These are phyloP conservation scores for Hirschfeldia incana DNA, from an alignment of 345 rosid species.

Conservation along the genomic window DNA sequence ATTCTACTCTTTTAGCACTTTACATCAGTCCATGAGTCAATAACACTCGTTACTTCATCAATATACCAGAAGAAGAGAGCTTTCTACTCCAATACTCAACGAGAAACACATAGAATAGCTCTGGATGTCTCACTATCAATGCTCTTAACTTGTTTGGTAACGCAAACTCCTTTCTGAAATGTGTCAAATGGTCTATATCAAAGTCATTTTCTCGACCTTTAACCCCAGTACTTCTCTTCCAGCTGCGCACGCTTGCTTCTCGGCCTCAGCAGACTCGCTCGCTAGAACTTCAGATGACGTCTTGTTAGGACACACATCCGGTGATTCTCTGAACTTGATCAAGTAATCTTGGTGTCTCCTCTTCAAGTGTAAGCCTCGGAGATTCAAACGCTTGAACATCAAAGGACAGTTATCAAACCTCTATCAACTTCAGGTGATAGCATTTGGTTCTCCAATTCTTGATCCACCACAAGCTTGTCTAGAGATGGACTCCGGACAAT, in stretches of 20 bases:
- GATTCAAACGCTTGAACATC: too few species aligned
- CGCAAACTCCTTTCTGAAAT: slow-evolving; percentile 79
- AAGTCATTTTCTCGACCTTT: slow-evolving; percentile 48
- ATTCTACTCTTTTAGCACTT: neutral
- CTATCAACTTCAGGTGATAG: too few species aligned
- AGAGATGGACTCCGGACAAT: slow-evolving; percentile 62
- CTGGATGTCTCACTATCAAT: slow-evolving; percentile 79
- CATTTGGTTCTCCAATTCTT: too few species aligned
- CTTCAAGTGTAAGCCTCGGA: too few species aligned
- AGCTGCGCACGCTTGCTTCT: too few species aligned
- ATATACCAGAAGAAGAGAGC: slow-evolving; percentile 28
- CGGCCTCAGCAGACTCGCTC: too few species aligned
- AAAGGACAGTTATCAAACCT: too few species aligned
- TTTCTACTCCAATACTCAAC: slow-evolving; percentile 61
- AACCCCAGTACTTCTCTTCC: too few species aligned
- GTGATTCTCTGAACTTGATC: too few species aligned
- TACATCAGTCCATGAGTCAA: slow-evolving; percentile 57
- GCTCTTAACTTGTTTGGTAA: slow-evolving; percentile 73
- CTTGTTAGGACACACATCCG: too few species aligned
- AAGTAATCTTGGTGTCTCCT: too few species aligned
- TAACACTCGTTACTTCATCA: slow-evolving; percentile 17
- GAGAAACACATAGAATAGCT: slow-evolving; percentile 42
- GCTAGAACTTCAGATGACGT: too few species aligned
- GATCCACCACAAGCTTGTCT: slow-evolving; percentile 60
- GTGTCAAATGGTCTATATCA: slow-evolving; percentile 77